Evolutionary conservation across 495 filamentous ascomycete genomes (phyloP), one percentile per base, ranked within the genome.

Genomic region (Podospora pseudocomata): DNA sequence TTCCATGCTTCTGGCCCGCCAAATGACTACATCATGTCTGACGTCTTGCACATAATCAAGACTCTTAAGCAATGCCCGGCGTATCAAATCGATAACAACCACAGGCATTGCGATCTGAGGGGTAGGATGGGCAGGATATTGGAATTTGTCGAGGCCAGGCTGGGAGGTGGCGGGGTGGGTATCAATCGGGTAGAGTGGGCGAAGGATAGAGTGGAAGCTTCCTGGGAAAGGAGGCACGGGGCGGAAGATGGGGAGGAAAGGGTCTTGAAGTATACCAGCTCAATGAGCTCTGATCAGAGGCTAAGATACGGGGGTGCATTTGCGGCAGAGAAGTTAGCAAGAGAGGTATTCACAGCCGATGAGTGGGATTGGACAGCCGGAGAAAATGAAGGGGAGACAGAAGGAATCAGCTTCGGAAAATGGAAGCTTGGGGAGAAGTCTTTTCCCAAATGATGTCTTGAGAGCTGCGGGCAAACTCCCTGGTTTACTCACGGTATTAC

Each of bases 21-120:
- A 0, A 18, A 27, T 0, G 78, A 80, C 49, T 70, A 67, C 27
- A 70, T 78, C 18, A 72, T 76, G 5, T 68, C 76, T 18, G 78
- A 80, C 44, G 69, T 83, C n/a, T 74, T 73, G 59, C 58, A 69
- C 39, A 20, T 83, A 3, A 63, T 84, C 44, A 65, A 77, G 2
- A 69, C 76, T 0, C 71, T 84, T 32, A 71, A 74, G 57, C 80
- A 84, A 71, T 89, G 85, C 65, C 89, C 93, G 0, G 82, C 84
- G 61, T 97, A 96, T 74, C 91, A 94, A 73, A 87, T 96, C 65
- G 91, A 97, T 74, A 79, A 81, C 13, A 83, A 91, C 74, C 93
- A 97, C 74, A 82, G 82, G 0, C 90, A 92, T 71, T 97, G 93
- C 76, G 93, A 92, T 0, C 80, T 93, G 15, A 80, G 91, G 9